A percentile compares a stretch with the other conserved stretches of the same genome.
Conservation (phyloP, 2,329 filamentous ascomycete species). For the Pseudocercospora crystallina region DNA sequence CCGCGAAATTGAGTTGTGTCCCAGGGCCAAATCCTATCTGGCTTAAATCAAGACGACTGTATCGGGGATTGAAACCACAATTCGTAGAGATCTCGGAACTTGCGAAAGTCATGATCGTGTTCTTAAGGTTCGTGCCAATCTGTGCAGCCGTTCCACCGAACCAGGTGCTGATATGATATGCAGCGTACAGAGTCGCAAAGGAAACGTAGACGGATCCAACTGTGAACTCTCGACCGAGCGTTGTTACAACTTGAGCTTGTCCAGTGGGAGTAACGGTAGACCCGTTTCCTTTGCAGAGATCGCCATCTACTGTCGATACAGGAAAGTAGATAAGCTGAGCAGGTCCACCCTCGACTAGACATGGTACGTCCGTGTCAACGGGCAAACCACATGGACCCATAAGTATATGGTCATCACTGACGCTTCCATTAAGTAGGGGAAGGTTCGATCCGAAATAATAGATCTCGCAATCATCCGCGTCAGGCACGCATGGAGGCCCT, state of each 20-base stretch:
- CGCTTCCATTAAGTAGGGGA: neutral
- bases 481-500: neutral
- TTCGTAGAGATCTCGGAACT: constrained; percentile 18
- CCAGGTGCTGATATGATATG: neutral
- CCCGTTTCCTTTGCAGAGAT: neutral
- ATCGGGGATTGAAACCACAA: too few relatives aligned
- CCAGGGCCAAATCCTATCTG: constrained; percentile 5
- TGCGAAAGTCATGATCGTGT: constrained; percentile 15
- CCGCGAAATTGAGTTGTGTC: constrained; percentile 20
- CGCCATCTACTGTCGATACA: neutral
- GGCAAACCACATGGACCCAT: neutral
- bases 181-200: neutral
- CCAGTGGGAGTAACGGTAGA: neutral
- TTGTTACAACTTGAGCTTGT: neutral
- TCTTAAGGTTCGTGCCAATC: constrained; percentile 17
- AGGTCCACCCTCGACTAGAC: constrained; percentile 6
- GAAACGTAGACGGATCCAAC: neutral
- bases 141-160: neutral
- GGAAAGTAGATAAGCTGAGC: constrained; percentile 5
- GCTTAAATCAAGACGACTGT: neutral
- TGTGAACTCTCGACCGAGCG: neutral
- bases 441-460: neutral
- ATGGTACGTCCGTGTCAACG: neutral
- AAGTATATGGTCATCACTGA: neutral
- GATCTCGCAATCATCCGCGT: neutral